These are phyloP conservation scores for Dichomitus squalens DNA, from an alignment of 1,284 basidiomycete genomes.

Conservation along the genomic window DNA sequence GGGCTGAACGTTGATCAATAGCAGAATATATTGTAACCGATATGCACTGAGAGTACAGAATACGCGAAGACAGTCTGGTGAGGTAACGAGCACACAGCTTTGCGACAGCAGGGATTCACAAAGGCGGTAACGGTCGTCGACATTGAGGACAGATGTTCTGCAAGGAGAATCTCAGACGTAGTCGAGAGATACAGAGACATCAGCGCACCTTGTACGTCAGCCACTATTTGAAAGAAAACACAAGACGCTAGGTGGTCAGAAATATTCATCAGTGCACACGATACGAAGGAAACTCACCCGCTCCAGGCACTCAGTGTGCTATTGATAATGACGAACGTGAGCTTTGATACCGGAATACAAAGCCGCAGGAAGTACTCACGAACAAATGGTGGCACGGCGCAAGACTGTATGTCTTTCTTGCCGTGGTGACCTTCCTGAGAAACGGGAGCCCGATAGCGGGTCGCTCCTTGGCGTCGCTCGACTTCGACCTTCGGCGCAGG, in stretches of 20 bases:
- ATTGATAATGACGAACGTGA: too few relatives aligned
- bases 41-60: neutral
- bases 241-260: neutral
- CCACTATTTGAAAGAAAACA: conserved; percentile 54
- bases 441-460: conserved; percentile 23
- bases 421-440: conserved; percentile 44
- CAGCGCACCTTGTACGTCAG: conserved; percentile 79
- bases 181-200: neutral
- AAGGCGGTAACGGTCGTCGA: conserved; percentile 75
- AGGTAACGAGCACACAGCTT: too few relatives aligned
- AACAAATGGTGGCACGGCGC: conserved; percentile 91
- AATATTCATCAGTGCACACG: neutral
- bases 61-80: too few relatives aligned
- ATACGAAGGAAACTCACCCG: conserved; percentile 43
- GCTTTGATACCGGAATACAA: too few relatives aligned
- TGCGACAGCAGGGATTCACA: conserved; percentile 41
- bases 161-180: neutral
- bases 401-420: conserved; percentile 74
- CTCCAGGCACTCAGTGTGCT: conserved; percentile 85
- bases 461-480: conserved; percentile 33
- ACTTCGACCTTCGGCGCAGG: conserved; percentile 30
- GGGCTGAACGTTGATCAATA: neutral
- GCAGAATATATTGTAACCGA: neutral
- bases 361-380: conserved; percentile 51
- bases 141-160: conserved; percentile 91